Percentiles rank a stretch among this genome's conserved stretches.
phyloP scores from a whole-genome alignment of 2,329 filamentous ascomycete species.

The Lasiodiplodia theobromae region DNA sequence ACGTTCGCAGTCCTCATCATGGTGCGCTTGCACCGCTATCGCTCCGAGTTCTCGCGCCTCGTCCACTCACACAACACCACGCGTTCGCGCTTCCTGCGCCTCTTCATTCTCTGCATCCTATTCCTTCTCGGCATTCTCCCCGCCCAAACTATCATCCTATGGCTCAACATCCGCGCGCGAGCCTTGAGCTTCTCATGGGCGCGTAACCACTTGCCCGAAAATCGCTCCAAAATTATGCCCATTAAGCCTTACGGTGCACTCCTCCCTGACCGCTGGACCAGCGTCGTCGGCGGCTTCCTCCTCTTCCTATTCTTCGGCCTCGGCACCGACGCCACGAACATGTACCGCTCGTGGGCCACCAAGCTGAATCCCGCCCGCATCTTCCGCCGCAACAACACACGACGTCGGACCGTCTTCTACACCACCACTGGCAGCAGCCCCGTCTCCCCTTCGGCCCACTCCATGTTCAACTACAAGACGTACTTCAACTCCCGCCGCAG shows the following conservation, averaged over 20 bases:
- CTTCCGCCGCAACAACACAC: background rate
- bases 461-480: slow-evolving; percentile 9
- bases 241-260: slow-evolving; percentile 45
- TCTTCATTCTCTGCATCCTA: slow-evolving; percentile 63
- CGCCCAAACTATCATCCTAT: slow-evolving; percentile 59
- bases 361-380: slow-evolving; percentile 47
- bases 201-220: slow-evolving; percentile 59
- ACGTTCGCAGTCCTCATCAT: slow-evolving; percentile 61
- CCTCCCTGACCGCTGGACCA: slow-evolving; percentile 65
- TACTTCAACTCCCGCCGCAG: background rate
- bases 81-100: slow-evolving; percentile 67
- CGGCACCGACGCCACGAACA: slow-evolving; percentile 64
- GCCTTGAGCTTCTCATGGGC: slow-evolving; percentile 59
- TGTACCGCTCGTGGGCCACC: slow-evolving; percentile 58
- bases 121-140: slow-evolving; percentile 62
- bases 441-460: slow-evolving; percentile 2
- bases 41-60: slow-evolving; percentile 63
- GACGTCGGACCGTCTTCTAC: background rate
- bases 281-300: slow-evolving; percentile 60
- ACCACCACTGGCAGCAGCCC: background rate
- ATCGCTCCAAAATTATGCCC: slow-evolving; percentile 48
- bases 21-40: slow-evolving; percentile 67
- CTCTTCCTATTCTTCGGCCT: slow-evolving; percentile 71
- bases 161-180: slow-evolving; percentile 36
- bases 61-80: slow-evolving; percentile 61